Evolutionary conservation across 1,139 yeast species (phyloP).

Genomic region (Pichia sp.): DNA sequence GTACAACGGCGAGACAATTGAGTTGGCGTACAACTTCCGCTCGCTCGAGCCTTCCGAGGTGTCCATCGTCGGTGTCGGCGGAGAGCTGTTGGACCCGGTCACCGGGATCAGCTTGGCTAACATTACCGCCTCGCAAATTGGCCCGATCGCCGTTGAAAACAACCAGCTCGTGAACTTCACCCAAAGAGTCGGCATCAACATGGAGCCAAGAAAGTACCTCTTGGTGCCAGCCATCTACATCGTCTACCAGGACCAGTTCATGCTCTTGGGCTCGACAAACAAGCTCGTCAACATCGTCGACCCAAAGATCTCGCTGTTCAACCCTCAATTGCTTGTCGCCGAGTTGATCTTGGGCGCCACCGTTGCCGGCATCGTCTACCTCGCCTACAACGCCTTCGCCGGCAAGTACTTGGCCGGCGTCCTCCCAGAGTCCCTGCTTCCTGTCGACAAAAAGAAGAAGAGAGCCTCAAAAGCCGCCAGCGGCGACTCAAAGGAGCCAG

Average conservation of each 20-base stretch:
- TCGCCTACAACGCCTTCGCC: conserved; percentile 44
- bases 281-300: conserved; percentile 60
- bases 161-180: conserved; percentile 47
- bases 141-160: conserved; percentile 52
- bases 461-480: conserved; percentile 38
- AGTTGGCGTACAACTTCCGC: conserved; percentile 50
- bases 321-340: conserved; percentile 66
- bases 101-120: conserved; percentile 52
- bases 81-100: conserved; percentile 56
- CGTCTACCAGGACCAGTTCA: conserved; percentile 47
- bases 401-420: conserved; percentile 37
- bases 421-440: conserved; percentile 32
- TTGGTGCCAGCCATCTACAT: conserved; percentile 59
- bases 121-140: conserved; percentile 61
- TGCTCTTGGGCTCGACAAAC: conserved; percentile 55
- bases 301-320: conserved; percentile 61
- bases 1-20: conserved; percentile 50
- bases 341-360: conserved; percentile 51
- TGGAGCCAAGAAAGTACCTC: conserved; percentile 56
- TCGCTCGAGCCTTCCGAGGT: conserved; percentile 55
- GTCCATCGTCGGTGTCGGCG: conserved; percentile 70
- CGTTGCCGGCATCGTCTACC: conserved; percentile 48
- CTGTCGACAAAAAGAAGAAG: conserved; percentile 35
- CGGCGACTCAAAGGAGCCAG: conserved; percentile 28
- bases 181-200: conserved; percentile 53